These are phyloP conservation scores for Talaromyces borbonicus DNA, from an alignment of 495 filamentous ascomycete species.

Conservation along the genomic window DNA sequence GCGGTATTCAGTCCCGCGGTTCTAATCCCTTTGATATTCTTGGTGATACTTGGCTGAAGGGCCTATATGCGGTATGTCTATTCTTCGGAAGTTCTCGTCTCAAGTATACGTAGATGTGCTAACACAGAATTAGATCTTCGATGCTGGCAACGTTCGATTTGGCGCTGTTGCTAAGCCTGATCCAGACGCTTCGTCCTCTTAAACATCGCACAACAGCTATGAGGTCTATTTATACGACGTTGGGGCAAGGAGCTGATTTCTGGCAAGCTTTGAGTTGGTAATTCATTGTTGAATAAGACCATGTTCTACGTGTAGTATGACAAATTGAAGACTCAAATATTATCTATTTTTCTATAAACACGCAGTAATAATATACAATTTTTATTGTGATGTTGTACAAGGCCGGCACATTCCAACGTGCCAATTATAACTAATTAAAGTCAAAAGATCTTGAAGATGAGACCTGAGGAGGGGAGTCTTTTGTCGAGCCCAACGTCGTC, in stretches of 20 bases:
- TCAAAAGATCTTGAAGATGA: conserved; percentile 2
- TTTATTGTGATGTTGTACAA: conserved; percentile 5
- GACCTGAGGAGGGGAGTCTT: neutral
- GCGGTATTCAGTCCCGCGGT: conserved; percentile 67
- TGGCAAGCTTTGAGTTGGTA: too few species aligned
- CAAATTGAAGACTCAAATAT: too few species aligned
- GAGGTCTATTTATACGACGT: too few species aligned
- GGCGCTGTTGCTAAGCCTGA: conserved; percentile 30
- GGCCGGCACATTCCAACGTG: too few species aligned
- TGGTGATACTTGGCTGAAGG: conserved; percentile 66
- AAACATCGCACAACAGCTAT: neutral
- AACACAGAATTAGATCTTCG: conserved; percentile 52
- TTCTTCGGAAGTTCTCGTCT: neutral
- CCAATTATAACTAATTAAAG: conserved; percentile 5
- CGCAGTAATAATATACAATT: neutral
- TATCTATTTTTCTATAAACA: too few species aligned
- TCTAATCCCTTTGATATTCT: conserved; percentile 59
- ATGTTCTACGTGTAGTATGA: too few species aligned
- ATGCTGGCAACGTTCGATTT: conserved; percentile 61
- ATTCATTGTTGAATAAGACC: too few species aligned
- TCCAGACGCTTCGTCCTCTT: conserved; percentile 1
- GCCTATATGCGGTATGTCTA: conserved; percentile 51
- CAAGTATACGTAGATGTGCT: conserved; percentile 3
- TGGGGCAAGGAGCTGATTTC: too few species aligned
- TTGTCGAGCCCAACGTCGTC: neutral